Conservation (phyloP, 768 basidiomycete genomes). For the Leccinellum luteum region DNA sequence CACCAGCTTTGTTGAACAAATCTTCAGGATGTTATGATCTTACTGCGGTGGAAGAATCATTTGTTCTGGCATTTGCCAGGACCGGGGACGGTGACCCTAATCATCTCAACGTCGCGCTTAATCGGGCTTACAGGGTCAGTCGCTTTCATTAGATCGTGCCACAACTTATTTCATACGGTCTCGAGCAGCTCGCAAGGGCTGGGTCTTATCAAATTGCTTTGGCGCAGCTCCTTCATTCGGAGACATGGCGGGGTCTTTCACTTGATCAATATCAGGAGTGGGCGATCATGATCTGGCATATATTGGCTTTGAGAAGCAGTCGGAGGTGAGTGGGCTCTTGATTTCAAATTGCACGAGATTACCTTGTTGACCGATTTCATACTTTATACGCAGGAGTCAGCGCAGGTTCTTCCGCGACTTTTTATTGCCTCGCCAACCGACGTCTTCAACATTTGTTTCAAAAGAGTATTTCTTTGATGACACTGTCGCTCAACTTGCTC, state of each 20-base stretch:
- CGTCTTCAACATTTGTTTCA: constrained; percentile 47
- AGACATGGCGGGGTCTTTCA: constrained; percentile 66
- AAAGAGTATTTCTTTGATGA: constrained; percentile 57
- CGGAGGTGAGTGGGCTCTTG: constrained; percentile 52
- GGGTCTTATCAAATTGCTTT: constrained; percentile 65
- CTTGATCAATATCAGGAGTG: constrained; percentile 67
- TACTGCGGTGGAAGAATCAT: constrained; percentile 62
- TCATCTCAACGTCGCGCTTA: constrained; percentile 57
- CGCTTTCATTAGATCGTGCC: neutral
- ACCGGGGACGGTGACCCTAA: constrained; percentile 58
- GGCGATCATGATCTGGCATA: constrained; percentile 77
- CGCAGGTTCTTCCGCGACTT: constrained; percentile 62
- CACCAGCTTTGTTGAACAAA: constrained; percentile 9
- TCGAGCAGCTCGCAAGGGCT: constrained; percentile 59
- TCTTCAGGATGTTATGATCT: constrained; percentile 62
- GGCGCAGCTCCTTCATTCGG: constrained; percentile 60
- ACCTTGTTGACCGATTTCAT: constrained; percentile 11
- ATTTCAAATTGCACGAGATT: neutral
- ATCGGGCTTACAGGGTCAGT: constrained; percentile 65
- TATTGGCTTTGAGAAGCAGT: constrained; percentile 62
- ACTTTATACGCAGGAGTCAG: constrained; percentile 47
- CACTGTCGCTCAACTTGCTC: constrained; percentile 30
- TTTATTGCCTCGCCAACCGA: constrained; percentile 57
- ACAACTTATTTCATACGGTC: constrained; percentile 9
- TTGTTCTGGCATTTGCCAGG: constrained; percentile 66